Evolutionary conservation across 2,329 filamentous ascomycete species (phyloP).

Genomic region (Colletotrichum cuscutae): DNA sequence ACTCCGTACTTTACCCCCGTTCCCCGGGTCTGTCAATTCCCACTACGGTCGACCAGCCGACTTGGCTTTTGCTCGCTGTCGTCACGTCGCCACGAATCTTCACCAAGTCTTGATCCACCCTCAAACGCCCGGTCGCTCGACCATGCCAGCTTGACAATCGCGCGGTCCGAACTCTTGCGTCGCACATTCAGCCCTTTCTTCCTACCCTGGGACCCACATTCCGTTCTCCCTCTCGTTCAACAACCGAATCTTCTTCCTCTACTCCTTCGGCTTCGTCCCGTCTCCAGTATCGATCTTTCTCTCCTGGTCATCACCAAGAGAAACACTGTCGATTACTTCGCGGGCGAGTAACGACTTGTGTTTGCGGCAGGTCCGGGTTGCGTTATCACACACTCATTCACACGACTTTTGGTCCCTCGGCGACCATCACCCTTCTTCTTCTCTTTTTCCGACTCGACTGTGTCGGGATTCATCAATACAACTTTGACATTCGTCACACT

Average conservation of each 20-base stretch:
- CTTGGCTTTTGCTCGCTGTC: constrained; percentile 5
- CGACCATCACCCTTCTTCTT: neutral
- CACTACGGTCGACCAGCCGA: neutral
- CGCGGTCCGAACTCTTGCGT: constrained; percentile 29
- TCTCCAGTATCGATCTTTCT: constrained; percentile 25
- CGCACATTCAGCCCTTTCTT: constrained; percentile 10
- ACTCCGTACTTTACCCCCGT: neutral
- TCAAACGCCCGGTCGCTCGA: constrained; percentile 29
- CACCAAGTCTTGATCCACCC: constrained; percentile 25
- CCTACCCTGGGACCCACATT: constrained; percentile 31
- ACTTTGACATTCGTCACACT: neutral
- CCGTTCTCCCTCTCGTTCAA: constrained; percentile 28
- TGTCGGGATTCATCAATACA: constrained; percentile 28
- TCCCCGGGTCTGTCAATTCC: neutral
- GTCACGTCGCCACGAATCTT: constrained; percentile 3
- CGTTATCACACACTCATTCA: constrained; percentile 24
- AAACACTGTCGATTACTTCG: constrained; percentile 57
- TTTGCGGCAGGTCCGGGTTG: constrained; percentile 51
- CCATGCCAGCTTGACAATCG: constrained; percentile 24
- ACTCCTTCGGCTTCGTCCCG: constrained; percentile 21
- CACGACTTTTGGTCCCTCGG: constrained; percentile 3
- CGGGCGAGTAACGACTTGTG: constrained; percentile 61
- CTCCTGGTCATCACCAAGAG: constrained; percentile 37
- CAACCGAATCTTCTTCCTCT: constrained; percentile 9
- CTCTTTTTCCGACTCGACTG: constrained; percentile 13